Evolutionary conservation across 2,329 filamentous ascomycete species (phyloP), one percentile per base, ranked within the genome.

Genomic region (Talaromyces rugulosus): DNA sequence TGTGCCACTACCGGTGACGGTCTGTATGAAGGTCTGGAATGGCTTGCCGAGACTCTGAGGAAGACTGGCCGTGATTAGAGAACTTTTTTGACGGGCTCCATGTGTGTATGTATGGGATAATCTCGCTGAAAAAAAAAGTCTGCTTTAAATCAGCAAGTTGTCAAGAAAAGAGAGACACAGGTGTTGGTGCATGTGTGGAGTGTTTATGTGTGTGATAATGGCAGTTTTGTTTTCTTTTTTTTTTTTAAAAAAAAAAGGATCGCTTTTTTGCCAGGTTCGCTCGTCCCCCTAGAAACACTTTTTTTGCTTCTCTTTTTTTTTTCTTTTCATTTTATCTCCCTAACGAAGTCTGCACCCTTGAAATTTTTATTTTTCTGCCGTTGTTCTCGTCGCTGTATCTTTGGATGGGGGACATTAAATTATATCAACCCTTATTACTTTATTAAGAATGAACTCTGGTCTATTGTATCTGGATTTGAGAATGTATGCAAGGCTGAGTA

Each of bases 1-100:
- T 98, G 94, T 84, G 94, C 94, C 80, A 98, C 95, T 71, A 96
- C 93, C 70, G 94, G 94, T 87, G 95, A 98, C 81, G 94, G 94
- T 92, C 90, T 98, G 75, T 98, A 98, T 82, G 94, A 98, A 84
- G 94, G 94, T 88, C 91, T 98, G 75, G 93, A 94, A 83, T 94
- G 91, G 90, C 88, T 93, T 75, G 89, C 89, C 78, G 89, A 86
- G 78, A 90, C 89, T 75, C 87, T 95, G 80, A 87, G 89, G 80
- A 93, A 93, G 86, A 76, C 78, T 64, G 79, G 79, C 69, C 79
- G 78, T 73, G 77, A 79, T 68, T 82, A 80, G 74, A 61, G 53
- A 58, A 71, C 67, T 47, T 47, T 7, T 42, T 47, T 47, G 23
- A 47, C 44, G 44, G 44, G 44, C 23, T 47, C 36, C 44, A 47